Evolutionary conservation across 108 stramenopile species (phyloP), one percentile per base, ranked within the genome.

Genomic region (Nitzschia sp.): DNA sequence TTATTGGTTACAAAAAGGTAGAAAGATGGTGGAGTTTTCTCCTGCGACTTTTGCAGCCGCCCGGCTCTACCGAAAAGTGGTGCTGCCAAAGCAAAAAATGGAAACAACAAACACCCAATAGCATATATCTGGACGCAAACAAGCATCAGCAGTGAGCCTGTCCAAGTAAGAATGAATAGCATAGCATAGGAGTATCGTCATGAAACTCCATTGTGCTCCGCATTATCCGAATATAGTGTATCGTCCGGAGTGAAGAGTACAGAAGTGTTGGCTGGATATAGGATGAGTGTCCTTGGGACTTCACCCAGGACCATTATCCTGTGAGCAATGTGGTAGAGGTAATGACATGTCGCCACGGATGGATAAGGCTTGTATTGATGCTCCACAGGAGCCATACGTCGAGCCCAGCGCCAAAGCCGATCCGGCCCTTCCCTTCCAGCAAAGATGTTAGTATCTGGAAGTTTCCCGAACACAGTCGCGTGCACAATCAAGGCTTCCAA

Each of bases 301-400:
- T 64, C 63, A 5, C 71, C 71, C 25, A 55, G 26, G n/a, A 72
- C 59, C 6, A 42, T 19, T 23, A 77, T 59, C 3, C 79, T 78
- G 6, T 77, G 59, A 1, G 83, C 83, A 29, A 84, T 68, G 25
- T 78, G 55, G 36, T 79, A 84, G 23, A 84, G 42, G 38, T 84
- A 84, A 33, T 35, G 35, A n/a, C 79, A 79, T 4, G 64, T 32
- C 15, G 63, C 68, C 17, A 2, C 24, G 18, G 66, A 62, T 2
- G 79, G 83, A 25, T 65, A 71, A 34, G 75, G 69, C 28, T 72
- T 63, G 35, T 70, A 36, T 32, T 46, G 34, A 24, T 84, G 59
- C 23, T 59, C 58, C 23, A 61, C 54, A 19, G 64, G 72, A 54
- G 72, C 33, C 77, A 85, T 79, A 23, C 69, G 57, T 45, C 84